Percentiles rank a stretch among this genome's conserved stretches.
Evolutionary conservation across 805 yeast genomes (phyloP).

Genomic region (Metschnikowia reukaufii): DNA sequence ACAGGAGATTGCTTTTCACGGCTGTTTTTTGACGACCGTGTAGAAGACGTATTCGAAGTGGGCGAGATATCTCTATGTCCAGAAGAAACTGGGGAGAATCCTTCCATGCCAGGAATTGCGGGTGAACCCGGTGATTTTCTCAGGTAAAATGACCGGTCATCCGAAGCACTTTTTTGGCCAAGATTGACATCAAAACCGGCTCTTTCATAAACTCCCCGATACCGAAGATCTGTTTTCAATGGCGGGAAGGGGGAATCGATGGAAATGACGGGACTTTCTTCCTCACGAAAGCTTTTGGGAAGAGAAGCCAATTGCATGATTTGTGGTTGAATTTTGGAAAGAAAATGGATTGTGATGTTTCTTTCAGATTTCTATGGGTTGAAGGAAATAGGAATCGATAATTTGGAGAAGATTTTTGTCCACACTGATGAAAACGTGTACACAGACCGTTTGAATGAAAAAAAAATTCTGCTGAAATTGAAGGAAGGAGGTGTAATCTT

Average conservation of each 20-base stretch:
- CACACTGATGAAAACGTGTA: too few relatives aligned
- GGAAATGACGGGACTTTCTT: slow-evolving; percentile 21
- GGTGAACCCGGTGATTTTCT: slow-evolving; percentile 4
- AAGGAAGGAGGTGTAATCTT: too few relatives aligned
- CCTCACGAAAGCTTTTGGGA: slow-evolving; percentile 22
- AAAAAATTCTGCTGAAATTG: too few relatives aligned
- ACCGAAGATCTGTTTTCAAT: slow-evolving; percentile 57
- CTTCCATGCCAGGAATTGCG: neutral
- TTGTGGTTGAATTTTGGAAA: too few relatives aligned
- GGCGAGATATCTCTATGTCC: neutral
- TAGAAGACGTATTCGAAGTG: neutral
- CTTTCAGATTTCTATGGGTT: too few relatives aligned
- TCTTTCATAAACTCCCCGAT: slow-evolving; percentile 72
- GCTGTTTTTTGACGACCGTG: neutral
- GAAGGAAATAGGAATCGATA: too few relatives aligned
- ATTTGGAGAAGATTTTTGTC: too few relatives aligned
- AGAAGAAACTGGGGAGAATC: neutral
- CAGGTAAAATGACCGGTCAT: slow-evolving; percentile 7
- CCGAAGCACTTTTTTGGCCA: slow-evolving; percentile 5
- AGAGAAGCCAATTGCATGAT: slow-evolving; percentile 21
- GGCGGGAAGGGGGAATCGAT: slow-evolving; percentile 68
- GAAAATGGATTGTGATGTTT: too few relatives aligned
- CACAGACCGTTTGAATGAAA: too few relatives aligned
- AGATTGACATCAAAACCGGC: slow-evolving; percentile 68
- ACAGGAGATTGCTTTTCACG: neutral